Conservation (phyloP, 129 eudicot species). For the Deinandra increscens region DNA sequence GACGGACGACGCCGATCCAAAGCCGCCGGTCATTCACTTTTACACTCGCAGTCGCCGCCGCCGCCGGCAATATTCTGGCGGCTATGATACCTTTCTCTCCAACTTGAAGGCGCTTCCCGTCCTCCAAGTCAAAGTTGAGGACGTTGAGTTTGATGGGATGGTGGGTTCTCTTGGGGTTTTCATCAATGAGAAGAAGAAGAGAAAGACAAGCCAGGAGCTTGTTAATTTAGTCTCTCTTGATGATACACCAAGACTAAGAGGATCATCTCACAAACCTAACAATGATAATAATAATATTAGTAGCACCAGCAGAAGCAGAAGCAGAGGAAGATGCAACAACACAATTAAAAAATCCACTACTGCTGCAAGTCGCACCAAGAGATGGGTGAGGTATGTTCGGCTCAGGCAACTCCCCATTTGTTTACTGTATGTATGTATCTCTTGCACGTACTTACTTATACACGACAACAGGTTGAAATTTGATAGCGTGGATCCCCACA, state of each 20-base stretch:
- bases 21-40: conserved; percentile 35
- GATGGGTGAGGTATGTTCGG: conserved; percentile 69
- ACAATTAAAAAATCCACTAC: conserved; percentile 25
- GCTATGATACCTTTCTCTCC: conserved; percentile 13
- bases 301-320: background rate
- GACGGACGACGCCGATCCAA: conserved; percentile 15
- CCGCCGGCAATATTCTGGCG: background rate
- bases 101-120: conserved; percentile 11
- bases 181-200: conserved; percentile 39
- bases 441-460: background rate
- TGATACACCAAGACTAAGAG: conserved; percentile 38
- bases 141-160: conserved; percentile 23
- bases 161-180: conserved; percentile 14
- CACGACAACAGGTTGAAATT: conserved; percentile 59
- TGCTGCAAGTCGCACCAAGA: conserved; percentile 41
- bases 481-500: conserved; percentile 71
- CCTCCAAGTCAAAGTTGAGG: conserved; percentile 12
- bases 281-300: background rate
- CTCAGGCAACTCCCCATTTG: background rate
- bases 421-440: conserved; percentile 15
- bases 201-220: conserved; percentile 46
- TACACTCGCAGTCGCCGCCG: conserved; percentile 46
- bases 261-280: conserved; percentile 25
- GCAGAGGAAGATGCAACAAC: conserved; percentile 9
- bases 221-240: conserved; percentile 27